Base-by-base conservation (phyloP, 768 basidiomycete genomes). In the Polyporus arcularius region DNA sequence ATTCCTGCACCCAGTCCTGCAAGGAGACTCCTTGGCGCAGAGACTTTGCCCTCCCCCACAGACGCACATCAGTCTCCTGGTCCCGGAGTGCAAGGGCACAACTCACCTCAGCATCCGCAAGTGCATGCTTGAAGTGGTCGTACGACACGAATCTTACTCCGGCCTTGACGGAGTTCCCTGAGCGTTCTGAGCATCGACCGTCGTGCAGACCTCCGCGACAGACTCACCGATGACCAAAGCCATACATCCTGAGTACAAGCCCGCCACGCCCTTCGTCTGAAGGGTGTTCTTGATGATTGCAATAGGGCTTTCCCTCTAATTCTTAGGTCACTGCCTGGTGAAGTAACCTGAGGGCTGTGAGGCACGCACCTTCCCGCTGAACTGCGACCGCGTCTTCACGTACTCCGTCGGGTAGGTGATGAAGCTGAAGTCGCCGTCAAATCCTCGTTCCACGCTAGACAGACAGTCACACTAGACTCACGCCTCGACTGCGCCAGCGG, bases 101-200 rank as follows among this genome's bases (percentile, higher is more conserved):
- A 70, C 81, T 68, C 68, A 94, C 96, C 79, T 98, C 81, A 6
- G 85, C 69, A 73, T 98, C 94, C 46, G 90, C 91, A 47, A 99
- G 72, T 68, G 87, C 73, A 31, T 79, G 75, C 77, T 98, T 98
- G 79, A 95, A 96, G 71, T 89, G 82, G 71, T 98, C 96, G 75
- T 99, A 99, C 66, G 87, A 90, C 58, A 97, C 84, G 73, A 99
- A 99, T 45, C 97, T 82, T 40, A 99, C 96, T 4, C 96, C 97
- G 1, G 97, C 97, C 78, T 99, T 99, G 66, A 85, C 71, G 0
- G 96, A 83, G 72, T 98, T 98, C 12, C 96, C 71, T 72, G n/a
- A 21, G 9, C 43, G 43, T 45, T 45, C 21, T 12, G 26, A 28
- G 4, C 14, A 7, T 12, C 28, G 10, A 12, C 10, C 1, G 14